These are phyloP conservation scores for Lactarius quietus DNA, from an alignment of 768 basidiomycete genomes.

Conservation along the genomic window DNA sequence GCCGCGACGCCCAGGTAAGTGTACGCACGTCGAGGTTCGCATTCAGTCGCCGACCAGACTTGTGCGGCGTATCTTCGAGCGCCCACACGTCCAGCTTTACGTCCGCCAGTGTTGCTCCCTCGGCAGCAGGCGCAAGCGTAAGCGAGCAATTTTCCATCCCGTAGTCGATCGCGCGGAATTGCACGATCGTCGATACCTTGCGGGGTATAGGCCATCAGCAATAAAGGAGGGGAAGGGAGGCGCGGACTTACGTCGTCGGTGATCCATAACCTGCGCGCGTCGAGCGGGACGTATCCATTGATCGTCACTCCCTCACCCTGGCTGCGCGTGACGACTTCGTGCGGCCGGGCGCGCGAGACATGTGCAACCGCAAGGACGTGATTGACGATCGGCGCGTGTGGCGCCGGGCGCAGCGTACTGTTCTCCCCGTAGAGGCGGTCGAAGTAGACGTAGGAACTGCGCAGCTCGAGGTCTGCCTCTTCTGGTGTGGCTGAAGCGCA, in stretches of 20 bases:
- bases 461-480: neutral
- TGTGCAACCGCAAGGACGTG: neutral
- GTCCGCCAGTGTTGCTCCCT: neutral
- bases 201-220: too few relatives aligned
- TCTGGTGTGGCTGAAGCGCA: neutral
- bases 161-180: conserved; percentile 17
- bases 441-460: conserved; percentile 9
- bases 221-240: neutral
- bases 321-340: neutral
- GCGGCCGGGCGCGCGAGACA: neutral
- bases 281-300: conserved; percentile 11
- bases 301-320: neutral
- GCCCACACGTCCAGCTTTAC: neutral
- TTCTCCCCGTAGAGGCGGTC: conserved; percentile 3
- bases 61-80: neutral
- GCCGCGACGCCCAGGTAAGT: conserved; percentile 7
- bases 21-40: neutral
- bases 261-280: neutral
- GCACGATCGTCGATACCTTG: conserved; percentile 13
- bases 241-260: neutral
- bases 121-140: neutral
- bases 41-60: neutral
- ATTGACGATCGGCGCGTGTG: conserved; percentile 7
- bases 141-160: conserved; percentile 16
- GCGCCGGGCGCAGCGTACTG: neutral